Evolutionary conservation across 2,329 filamentous ascomycete genomes (phyloP), one percentile per base, ranked within the genome.

Genomic region (Basipetospora sp.): DNA sequence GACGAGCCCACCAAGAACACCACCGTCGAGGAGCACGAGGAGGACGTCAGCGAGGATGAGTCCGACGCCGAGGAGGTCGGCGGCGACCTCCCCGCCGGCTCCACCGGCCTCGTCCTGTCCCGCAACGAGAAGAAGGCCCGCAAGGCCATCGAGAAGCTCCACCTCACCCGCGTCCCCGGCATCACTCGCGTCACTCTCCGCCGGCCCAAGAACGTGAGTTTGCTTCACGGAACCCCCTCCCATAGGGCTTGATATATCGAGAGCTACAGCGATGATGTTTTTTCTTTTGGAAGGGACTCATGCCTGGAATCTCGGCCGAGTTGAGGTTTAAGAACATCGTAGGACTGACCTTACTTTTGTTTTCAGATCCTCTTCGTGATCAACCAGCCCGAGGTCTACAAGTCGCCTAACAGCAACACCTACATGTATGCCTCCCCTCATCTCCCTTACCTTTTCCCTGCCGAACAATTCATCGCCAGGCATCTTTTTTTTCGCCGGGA

Each of bases 41-140:
- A 71, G 47, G 74, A 74, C 47, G 76, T 77, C 48, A 76, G 71
- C 57, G 78, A 73, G 66, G 77, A 76, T 54, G 79, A 84, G 50
- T 82, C 80, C 51, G 82, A 84, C 53, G 78, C 71, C 51, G 86
- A 90, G 53, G 81, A 81, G 52, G 78, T 74, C 53, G 86, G 90
- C 62, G 78, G 74, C 45, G 74, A 74, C 50, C 60, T 74, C 49
- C 85, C 88, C 59, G 80, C 82, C 50, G 90, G 88, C 58, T 83
- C 86, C 56, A 77, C 80, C 48, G 81, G 88, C 57, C 77, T 90
- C 54, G 80, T 98, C 57, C 88, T 96, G 76, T 94, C 85, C 59
- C 86, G 90, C 65, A 96, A 96, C 71, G 90, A 98, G 81, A 98
- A 98, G 83, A 98, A 98, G 80, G 92, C 90, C 54, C 81, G 90